These are phyloP conservation scores for Saccharum officinarum DNA, from an alignment of 176 grass and related monocot species.

Conservation along the genomic window DNA sequence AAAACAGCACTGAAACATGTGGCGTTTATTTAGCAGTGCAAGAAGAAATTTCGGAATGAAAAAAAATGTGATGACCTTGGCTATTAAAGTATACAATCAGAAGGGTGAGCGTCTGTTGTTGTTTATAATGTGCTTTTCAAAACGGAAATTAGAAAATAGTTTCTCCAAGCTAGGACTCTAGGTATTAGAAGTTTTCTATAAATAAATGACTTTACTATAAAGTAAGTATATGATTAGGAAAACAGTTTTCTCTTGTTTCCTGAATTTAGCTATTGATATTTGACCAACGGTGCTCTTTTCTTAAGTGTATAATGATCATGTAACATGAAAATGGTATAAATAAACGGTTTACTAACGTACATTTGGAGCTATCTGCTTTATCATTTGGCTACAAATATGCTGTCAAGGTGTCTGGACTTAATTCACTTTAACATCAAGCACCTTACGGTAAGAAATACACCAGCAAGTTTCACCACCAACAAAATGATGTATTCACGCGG, in stretches of 20 bases:
- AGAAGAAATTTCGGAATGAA: neutral
- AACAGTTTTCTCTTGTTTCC: neutral
- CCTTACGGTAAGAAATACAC: too few relatives aligned
- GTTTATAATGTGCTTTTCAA: neutral
- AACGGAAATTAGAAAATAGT: neutral
- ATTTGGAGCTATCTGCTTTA: too few relatives aligned
- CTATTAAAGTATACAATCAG: neutral
- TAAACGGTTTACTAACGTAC: too few relatives aligned
- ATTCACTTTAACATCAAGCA: too few relatives aligned
- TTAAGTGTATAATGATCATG: too few relatives aligned
- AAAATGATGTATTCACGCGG: too few relatives aligned
- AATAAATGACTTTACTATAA: neutral
- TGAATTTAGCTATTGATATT: neutral
- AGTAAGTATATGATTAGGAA: neutral
- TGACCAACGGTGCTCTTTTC: too few relatives aligned
- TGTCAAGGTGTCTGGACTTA: too few relatives aligned
- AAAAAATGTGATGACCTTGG: too few relatives aligned
- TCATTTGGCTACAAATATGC: too few relatives aligned
- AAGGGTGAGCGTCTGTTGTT: neutral
- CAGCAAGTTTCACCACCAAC: slow-evolving; percentile 12
- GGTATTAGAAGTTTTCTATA: neutral
- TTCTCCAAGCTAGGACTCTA: too few relatives aligned
- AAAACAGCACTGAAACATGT: neutral
- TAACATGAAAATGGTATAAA: too few relatives aligned
- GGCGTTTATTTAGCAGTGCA: neutral